Conservation (phyloP, 2,329 filamentous ascomycete genomes). For the Cladosporium sp. region DNA sequence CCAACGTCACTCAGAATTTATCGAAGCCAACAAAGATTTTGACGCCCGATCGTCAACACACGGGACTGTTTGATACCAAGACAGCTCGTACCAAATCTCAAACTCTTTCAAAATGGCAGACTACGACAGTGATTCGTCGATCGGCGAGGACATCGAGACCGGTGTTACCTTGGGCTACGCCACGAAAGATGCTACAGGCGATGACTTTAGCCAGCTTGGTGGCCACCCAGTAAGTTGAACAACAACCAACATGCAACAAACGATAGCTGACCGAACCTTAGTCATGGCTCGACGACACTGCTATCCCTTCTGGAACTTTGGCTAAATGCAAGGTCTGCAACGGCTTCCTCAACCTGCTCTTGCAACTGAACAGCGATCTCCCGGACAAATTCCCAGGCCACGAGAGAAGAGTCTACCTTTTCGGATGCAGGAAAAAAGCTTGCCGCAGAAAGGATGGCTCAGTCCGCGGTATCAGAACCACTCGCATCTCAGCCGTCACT, state of each 20-base stretch:
- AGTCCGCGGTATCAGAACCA: conserved; percentile 72
- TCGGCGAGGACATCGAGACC: conserved; percentile 73
- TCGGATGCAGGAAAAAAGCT: conserved; percentile 73
- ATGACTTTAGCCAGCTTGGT: conserved; percentile 84
- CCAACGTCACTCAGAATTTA: conserved; percentile 21
- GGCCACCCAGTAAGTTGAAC: conserved; percentile 72
- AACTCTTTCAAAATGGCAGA: conserved; percentile 36
- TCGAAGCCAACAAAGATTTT: conserved; percentile 16
- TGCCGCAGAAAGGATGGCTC: conserved; percentile 84
- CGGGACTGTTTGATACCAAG: background rate
- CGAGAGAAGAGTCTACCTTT: conserved; percentile 84
- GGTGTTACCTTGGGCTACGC: conserved; percentile 90
- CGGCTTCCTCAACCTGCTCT: conserved; percentile 73
- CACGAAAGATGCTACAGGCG: conserved; percentile 74
- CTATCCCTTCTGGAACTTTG: conserved; percentile 71
- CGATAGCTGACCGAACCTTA: conserved; percentile 40
- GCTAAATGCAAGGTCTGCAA: conserved; percentile 89
- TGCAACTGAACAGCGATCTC: conserved; percentile 89
- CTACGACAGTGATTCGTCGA: conserved; percentile 86
- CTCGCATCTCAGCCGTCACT: conserved; percentile 51
- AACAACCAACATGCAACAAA: background rate
- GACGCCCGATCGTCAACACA: background rate
- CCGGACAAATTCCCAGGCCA: conserved; percentile 84
- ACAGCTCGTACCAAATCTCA: background rate
- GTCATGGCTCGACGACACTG: conserved; percentile 80